These are phyloP conservation scores for Cardamine chenopodiifolia DNA, from an alignment of 345 rosid genomes.

Conservation along the genomic window DNA sequence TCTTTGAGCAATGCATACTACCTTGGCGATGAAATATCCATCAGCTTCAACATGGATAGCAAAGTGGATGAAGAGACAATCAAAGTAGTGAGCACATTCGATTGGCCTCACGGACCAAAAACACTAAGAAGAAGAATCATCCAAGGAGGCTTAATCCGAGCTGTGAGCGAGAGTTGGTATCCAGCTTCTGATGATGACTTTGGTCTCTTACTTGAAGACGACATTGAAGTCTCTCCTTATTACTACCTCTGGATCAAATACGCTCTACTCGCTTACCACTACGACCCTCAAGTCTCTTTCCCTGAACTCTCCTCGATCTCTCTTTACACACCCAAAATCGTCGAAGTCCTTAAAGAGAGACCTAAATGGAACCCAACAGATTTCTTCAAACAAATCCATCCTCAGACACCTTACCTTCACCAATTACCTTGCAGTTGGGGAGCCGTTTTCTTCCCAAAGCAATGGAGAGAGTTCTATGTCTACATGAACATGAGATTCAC, in stretches of 20 bases:
- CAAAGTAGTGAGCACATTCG: conserved; percentile 64
- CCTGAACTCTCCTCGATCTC: conserved; percentile 91
- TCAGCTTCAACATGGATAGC: conserved; percentile 95
- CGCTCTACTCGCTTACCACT: conserved; percentile 87
- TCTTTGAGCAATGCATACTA: conserved; percentile 82
- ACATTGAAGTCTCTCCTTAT: conserved; percentile 95
- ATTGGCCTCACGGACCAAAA: conserved; percentile 94
- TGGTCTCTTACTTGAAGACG: conserved; percentile 92
- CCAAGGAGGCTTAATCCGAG: conserved; percentile 98
- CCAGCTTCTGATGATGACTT: conserved; percentile 87
- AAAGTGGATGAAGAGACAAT: conserved; percentile 90
- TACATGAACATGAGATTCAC: conserved; percentile 99
- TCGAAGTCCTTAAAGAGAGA: conserved; percentile 94
- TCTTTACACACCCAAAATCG: conserved; percentile 83
- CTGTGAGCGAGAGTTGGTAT: conserved; percentile 99
- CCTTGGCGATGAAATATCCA: conserved; percentile 74
- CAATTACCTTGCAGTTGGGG: conserved; percentile 99
- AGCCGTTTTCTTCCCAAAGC: conserved; percentile 97
- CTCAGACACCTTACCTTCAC: conserved; percentile 93
- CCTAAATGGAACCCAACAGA: conserved; percentile 93
- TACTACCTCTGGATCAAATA: conserved; percentile 95
- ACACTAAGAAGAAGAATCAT: conserved; percentile 90
- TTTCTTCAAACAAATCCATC: conserved; percentile 81
- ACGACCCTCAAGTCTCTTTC: conserved; percentile 79
- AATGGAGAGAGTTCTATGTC: conserved; percentile 95